phyloP scores from a whole-genome alignment of 768 basidiomycete genomes.

The Coprinellus aureogranulatus region DNA sequence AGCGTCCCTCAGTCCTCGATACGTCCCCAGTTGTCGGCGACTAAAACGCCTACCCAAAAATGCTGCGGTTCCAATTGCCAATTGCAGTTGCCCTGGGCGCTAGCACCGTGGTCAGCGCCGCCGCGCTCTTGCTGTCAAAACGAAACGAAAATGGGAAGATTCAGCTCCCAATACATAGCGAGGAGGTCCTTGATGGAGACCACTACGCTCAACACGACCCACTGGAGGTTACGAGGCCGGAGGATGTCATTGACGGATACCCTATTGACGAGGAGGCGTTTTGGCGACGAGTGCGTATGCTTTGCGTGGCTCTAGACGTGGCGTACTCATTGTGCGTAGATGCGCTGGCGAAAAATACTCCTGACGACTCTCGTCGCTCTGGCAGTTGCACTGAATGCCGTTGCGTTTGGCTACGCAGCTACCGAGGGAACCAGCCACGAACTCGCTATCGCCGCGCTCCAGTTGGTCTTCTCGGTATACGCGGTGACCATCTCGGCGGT shows the following conservation, averaged over 20 bases:
- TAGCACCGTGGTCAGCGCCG: conserved; percentile 43
- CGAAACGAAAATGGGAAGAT: conserved; percentile 45
- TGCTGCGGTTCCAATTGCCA: conserved; percentile 62
- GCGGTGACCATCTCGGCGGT: conserved; percentile 47
- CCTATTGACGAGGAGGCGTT: conserved; percentile 30
- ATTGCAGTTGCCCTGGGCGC: conserved; percentile 48
- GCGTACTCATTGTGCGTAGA: conserved; percentile 34
- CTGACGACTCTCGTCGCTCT: conserved; percentile 44
- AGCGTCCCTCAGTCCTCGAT: no score
- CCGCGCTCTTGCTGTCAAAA: conserved; percentile 39
- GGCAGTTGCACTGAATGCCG: conserved; percentile 49
- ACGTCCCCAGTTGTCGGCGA: no score
- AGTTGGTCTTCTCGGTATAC: conserved; percentile 59
- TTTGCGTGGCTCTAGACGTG: background rate
- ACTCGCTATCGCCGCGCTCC: conserved; percentile 41
- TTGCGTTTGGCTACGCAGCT: conserved; percentile 55
- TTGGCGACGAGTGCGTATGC: conserved; percentile 32
- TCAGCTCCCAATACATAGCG: conserved; percentile 21
- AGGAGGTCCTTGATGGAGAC: conserved; percentile 15
- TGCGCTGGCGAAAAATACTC: conserved; percentile 56
- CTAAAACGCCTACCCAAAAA: conserved; percentile 19
- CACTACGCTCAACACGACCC: conserved; percentile 27
- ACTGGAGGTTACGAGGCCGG: conserved; percentile 58
- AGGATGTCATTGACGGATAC: conserved; percentile 46
- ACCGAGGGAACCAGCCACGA: conserved; percentile 27